Percentiles rank a stretch among this genome's conserved stretches.
These are phyloP conservation scores for Galerina sulciceps DNA, from an alignment of 768 basidiomycete genomes.

Conservation along the genomic window DNA sequence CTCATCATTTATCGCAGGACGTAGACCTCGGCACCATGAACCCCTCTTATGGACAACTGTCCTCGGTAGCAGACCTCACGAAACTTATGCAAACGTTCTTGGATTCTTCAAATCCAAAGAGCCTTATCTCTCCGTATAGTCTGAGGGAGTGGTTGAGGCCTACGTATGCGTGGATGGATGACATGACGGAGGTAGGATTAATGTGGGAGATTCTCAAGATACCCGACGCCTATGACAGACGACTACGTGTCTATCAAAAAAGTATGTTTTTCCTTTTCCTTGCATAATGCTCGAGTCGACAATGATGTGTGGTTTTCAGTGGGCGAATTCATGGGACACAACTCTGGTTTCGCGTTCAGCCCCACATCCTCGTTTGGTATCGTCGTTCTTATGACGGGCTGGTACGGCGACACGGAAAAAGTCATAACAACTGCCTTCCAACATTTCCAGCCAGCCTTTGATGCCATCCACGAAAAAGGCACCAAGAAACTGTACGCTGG, in stretches of 20 bases:
- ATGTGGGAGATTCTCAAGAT: slow-evolving; percentile 1
- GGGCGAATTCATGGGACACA: slow-evolving; percentile 1
- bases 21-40: slow-evolving; percentile 2
- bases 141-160: neutral
- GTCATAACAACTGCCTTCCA: neutral
- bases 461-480: neutral
- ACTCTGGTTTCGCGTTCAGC: slow-evolving; percentile 2
- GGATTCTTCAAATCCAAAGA: neutral
- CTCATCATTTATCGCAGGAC: neutral
- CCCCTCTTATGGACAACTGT: slow-evolving; percentile 2
- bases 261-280: neutral
- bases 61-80: neutral
- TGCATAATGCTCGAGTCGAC: neutral
- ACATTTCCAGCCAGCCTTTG: neutral
- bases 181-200: slow-evolving; percentile 1
- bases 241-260: neutral
- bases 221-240: neutral
- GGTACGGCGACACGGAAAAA: neutral
- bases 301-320: neutral
- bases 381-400: neutral
- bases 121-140: neutral
- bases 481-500: neutral
- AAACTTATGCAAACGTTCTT: neutral
- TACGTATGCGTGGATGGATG: neutral
- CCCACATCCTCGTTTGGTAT: neutral